These are phyloP conservation scores for Wickerhamiella qilinensis DNA, from an alignment of 805 yeast species.

Conservation along the genomic window DNA sequence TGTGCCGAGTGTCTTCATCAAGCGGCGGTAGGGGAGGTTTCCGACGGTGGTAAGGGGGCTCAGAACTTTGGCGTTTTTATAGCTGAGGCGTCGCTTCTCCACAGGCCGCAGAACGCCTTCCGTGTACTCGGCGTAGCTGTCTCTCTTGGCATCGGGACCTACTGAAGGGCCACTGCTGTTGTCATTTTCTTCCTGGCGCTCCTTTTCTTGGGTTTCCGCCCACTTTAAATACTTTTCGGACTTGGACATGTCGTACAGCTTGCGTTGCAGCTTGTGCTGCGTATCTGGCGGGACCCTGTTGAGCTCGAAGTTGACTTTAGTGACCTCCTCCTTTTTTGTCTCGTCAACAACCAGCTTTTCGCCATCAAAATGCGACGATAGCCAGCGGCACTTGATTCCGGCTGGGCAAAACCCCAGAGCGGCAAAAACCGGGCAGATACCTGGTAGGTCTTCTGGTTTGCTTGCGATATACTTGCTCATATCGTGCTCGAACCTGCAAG, in stretches of 20 bases:
- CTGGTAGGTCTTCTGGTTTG: conserved; percentile 59
- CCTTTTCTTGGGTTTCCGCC: conserved; percentile 25
- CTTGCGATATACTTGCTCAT: conserved; percentile 41
- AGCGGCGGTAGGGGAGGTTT: conserved; percentile 82
- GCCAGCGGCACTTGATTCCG: conserved; percentile 88
- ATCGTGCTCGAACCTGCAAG: conserved; percentile 69
- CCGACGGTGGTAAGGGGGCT: conserved; percentile 98
- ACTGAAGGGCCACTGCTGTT: too few species aligned
- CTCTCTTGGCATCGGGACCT: conserved; percentile 12
- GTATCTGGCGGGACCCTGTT: conserved; percentile 39
- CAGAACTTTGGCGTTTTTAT: conserved; percentile 63
- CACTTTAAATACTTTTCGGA: conserved; percentile 45
- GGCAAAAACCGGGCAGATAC: conserved; percentile 68
- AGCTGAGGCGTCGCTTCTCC: conserved; percentile 68
- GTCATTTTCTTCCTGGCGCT: background rate
- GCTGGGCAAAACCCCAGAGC: conserved; percentile 82
- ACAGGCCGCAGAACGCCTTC: conserved; percentile 63
- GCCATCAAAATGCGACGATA: conserved; percentile 46
- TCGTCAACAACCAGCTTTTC: conserved; percentile 28
- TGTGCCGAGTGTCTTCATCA: conserved; percentile 81
- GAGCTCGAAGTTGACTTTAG: conserved; percentile 35
- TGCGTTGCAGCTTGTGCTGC: conserved; percentile 40
- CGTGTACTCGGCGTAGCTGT: conserved; percentile 31
- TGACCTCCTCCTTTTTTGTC: conserved; percentile 24
- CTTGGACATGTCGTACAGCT: conserved; percentile 39